Evolutionary conservation across 306 rosid species (phyloP), one percentile per base, ranked within the genome.

Genomic region (Ammopiptanthus mongolicus): DNA sequence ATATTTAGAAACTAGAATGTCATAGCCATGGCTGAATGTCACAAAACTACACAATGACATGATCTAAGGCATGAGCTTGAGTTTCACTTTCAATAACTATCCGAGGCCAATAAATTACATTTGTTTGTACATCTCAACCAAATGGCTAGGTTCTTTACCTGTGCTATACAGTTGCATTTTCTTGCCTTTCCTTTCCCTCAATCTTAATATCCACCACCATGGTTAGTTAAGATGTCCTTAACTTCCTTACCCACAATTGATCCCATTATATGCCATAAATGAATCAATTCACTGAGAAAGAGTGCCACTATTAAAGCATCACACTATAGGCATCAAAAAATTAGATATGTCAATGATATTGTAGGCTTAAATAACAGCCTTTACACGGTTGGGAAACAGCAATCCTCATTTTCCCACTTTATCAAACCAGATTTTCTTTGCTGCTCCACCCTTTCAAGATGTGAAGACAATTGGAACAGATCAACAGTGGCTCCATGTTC

Each of bases 371-470:
- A 74, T 29, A 42, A 3, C 14, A 74, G 56, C 39, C 50, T 36
- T 66, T 73, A 88, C 74, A 85, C 36, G 0, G 79, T 74, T 31
- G 87, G 86, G 61, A 87, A 86, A 81, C 77, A 81, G 36, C 58
- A 59, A 8, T 87, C 88, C 21, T 84, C 91, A 67, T 78, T 82
- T 80, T 81, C 87, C 78, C 79, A 81, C 51, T 84, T 87, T n/a
- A 86, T 82, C 82, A 81, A 83, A 65, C 77, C 66, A 74, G 83
- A 71, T 53, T 77, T 81, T 80, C 87, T 85, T 73, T 88, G 91
- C 39, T 79, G 86, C 83, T 92, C 93, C 77, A 92, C 97, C 80
- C 96, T 86, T 65, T 82, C 87, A 77, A 92, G 95, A 81, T 92
- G 89, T 29, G 93, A 86, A 51, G 97, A 89, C 78, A 92, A 70